phyloP scores from a whole-genome alignment of 768 basidiomycete species.

The Suillus decipiens region DNA sequence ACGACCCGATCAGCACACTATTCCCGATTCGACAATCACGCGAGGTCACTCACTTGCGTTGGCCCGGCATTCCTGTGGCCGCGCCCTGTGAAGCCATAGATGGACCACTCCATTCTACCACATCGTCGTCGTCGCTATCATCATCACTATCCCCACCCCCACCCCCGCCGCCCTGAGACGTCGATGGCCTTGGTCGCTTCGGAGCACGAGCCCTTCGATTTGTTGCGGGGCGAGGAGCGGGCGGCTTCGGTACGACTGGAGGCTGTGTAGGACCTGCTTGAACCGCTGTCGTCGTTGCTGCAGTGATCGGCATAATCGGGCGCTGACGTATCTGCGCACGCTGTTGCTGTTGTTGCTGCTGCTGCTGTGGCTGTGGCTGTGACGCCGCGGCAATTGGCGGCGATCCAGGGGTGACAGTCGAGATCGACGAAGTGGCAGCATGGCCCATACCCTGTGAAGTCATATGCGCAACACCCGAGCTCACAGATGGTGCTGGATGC shows the following conservation, averaged over 20 bases:
- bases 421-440: constrained; percentile 25
- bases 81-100: constrained; percentile 5
- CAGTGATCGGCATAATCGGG: constrained; percentile 3
- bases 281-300: not conserved
- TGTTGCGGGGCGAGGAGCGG: not conserved
- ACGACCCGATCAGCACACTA: constrained; percentile 4
- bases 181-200: constrained; percentile 23
- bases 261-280: not conserved
- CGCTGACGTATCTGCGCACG: not conserved
- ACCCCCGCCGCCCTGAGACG: constrained; percentile 5
- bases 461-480: not conserved
- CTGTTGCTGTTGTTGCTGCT: constrained; percentile 7
- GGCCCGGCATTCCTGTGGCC: constrained; percentile 2
- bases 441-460: constrained; percentile 13
- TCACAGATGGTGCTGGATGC: constrained; percentile 19
- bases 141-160: constrained; percentile 24
- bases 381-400: constrained; percentile 7
- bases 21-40: not conserved
- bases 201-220: constrained; percentile 15
- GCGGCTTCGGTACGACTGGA: constrained; percentile 2
- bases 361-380: constrained; percentile 19
- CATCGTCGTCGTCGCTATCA: constrained; percentile 34
- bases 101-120: constrained; percentile 24
- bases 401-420: constrained; percentile 23
- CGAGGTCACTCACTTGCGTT: constrained; percentile 3